phyloP scores from a whole-genome alignment of 2,329 filamentous ascomycete species.

The Ciborinia camelliae region DNA sequence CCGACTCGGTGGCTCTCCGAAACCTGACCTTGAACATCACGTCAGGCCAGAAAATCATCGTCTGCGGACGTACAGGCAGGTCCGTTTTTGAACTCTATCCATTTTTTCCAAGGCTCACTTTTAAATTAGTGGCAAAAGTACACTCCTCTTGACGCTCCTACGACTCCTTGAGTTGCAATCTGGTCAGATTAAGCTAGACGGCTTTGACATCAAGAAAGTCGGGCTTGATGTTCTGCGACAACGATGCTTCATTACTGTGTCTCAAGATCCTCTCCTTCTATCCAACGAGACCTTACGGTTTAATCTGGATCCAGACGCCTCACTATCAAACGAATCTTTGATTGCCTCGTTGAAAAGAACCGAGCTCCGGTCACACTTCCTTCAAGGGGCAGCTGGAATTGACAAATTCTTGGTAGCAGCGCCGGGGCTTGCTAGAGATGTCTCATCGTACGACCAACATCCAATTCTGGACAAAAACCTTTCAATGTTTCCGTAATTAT shows the following conservation, averaged over 20 bases:
- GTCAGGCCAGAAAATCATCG: conserved; percentile 48
- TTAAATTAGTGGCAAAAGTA: conserved; percentile 10
- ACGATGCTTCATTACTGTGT: conserved; percentile 12
- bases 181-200: neutral
- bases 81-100: conserved; percentile 9
- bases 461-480: neutral
- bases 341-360: neutral
- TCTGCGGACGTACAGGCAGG: conserved; percentile 55
- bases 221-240: neutral
- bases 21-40: conserved; percentile 45
- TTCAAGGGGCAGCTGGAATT: neutral
- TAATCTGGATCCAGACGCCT: conserved; percentile 6
- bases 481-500: neutral
- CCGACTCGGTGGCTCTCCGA: conserved; percentile 14
- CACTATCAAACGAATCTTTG: neutral
- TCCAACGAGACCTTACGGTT: conserved; percentile 7
- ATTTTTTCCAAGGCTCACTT: neutral
- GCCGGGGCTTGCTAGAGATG: neutral
- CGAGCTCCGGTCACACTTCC: conserved; percentile 6
- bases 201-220: conserved; percentile 3
- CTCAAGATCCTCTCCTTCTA: conserved; percentile 11
- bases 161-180: conserved; percentile 6
- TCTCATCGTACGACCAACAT: neutral
- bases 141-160: conserved; percentile 13
- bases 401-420: neutral